phyloP scores from a whole-genome alignment of 805 yeast genomes.

The Pichia exigua region DNA sequence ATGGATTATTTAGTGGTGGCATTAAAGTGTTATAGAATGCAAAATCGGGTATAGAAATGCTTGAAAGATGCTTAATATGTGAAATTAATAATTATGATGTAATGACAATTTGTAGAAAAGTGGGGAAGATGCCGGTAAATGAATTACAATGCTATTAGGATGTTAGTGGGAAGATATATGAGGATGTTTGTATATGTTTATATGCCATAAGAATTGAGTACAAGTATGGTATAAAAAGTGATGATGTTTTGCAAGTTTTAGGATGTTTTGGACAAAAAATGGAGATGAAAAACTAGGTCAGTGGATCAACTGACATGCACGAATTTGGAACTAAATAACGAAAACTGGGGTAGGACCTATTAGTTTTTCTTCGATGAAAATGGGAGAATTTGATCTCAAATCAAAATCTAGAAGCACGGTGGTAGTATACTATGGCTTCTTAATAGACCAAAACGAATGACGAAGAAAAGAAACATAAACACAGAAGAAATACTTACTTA shows the following conservation, averaged over 20 bases:
- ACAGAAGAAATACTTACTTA: background rate
- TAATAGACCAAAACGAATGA: too few relatives aligned
- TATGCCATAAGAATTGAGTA: background rate
- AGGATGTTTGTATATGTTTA: too few relatives aligned
- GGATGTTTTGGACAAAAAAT: too few relatives aligned
- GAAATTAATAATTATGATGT: background rate
- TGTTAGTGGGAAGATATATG: too few relatives aligned
- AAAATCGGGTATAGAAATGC: background rate
- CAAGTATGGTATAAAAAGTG: background rate
- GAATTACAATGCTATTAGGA: background rate
- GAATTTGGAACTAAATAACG: background rate
- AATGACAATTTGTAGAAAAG: background rate
- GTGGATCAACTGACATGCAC: background rate
- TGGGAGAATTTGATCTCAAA: background rate
- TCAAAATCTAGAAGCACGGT: background rate
- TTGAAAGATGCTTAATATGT: background rate
- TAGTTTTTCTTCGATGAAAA: too few relatives aligned
- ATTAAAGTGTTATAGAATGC: background rate
- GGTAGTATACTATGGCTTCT: background rate
- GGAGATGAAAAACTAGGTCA: background rate
- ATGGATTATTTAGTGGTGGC: conserved; percentile 4
- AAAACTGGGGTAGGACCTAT: background rate
- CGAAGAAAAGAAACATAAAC: too few relatives aligned
- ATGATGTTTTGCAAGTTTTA: background rate
- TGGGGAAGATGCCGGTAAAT: background rate